Base-by-base conservation (phyloP, 2,329 filamentous ascomycete species). In the Blastomyces percursus region DNA sequence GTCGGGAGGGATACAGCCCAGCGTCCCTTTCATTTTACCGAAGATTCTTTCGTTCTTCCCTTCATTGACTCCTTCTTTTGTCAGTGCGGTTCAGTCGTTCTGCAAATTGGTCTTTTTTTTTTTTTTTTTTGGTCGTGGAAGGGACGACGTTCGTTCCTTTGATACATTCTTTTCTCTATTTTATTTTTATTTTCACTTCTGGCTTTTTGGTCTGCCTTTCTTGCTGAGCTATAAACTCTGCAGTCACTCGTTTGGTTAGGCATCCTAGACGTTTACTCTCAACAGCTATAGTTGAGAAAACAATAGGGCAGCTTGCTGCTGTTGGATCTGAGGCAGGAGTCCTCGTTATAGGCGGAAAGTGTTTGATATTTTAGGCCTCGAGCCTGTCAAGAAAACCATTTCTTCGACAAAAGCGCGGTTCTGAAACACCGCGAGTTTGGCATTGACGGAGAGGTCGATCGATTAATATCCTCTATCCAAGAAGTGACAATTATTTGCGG, bases 381-480 rank as follows among this genome's bases (percentile, higher is more conserved):
- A 51, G 8, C 32, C 57, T 63, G 19, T 27, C 21, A 42, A 40
- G 38, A 46, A 46, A 19, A 21, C 3, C 1, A 32, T 40, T 42
- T 50, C 24, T 30, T 57, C 42, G 24, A 42, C 44, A 44, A 57
- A 60, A n/a, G 42, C 35, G 19, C 16, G 60, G 38, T 32, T 59
- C 65, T 67, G 64, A 66, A 66, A 67, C 64, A 64, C 64, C 65
- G 63, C 64, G 66, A 66, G 68, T 71, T 70, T 70, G 68, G 69
- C 66, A 71, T 66, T 66, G 67, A 64, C 16, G n/a, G 19, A 59
- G 61, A 8, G n/a, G 14, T 21, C 42, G n/a, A 58, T 58, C 48
- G 12, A 2, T 19, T 19, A 19, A 50, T 27, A 30, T 51, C 27
- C 42, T 57, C 16, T 19, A 46, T 59, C 51, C 52, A 19, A 14